phyloP scores from a whole-genome alignment of 441 rosid genomes.

The Corymbia citriodora region DNA sequence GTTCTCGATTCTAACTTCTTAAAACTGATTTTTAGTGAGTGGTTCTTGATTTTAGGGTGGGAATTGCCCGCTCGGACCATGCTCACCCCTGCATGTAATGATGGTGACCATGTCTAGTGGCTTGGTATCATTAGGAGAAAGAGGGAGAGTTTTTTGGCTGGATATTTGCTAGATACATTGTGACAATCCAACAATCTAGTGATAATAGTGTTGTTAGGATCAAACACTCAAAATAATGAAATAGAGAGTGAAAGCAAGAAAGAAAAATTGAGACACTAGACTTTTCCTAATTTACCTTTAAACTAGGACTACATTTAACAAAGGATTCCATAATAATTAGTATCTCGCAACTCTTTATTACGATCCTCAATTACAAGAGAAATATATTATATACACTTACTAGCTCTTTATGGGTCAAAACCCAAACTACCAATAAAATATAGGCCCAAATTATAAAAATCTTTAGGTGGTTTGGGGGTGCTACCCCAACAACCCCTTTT shows the following conservation, averaged over 20 bases:
- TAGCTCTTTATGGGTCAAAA: no score
- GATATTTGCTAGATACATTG: neutral
- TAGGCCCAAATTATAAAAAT: neutral
- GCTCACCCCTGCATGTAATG: neutral
- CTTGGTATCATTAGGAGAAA: neutral
- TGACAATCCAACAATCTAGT: neutral
- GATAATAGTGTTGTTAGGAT: no score
- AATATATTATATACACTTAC: no score
- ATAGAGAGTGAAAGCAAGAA: neutral
- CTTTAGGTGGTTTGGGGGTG: neutral
- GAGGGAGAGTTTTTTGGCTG: neutral
- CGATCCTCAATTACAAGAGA: neutral
- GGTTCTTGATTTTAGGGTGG: no score
- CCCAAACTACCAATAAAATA: no score
- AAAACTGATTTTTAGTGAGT: no score
- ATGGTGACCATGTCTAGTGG: neutral
- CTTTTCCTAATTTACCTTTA: no score
- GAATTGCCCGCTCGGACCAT: no score
- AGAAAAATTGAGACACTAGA: neutral
- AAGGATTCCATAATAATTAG: neutral
- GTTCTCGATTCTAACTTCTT: no score
- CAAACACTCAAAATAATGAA: no score
- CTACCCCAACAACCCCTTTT: rapidly evolving
- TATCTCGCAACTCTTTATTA: no score
- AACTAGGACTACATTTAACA: no score